Conservation (phyloP, 2,329 filamentous ascomycete species). For the Trichophyton schoenleinii region DNA sequence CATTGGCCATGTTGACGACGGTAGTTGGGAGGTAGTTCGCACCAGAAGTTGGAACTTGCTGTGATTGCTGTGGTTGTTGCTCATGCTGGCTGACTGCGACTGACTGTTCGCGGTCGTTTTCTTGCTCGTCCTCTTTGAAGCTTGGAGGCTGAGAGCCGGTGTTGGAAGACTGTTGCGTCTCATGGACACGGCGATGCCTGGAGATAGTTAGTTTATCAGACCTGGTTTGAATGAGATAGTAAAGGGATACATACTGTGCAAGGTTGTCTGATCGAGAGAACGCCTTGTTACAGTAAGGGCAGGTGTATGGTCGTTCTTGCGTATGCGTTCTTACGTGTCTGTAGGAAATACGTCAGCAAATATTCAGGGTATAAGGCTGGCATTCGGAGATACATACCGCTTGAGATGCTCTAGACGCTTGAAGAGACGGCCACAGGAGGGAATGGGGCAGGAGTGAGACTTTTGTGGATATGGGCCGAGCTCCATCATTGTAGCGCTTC, state of each 20-base stretch:
- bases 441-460: slow-evolving; percentile 98
- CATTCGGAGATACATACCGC: slow-evolving; percentile 53
- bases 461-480: slow-evolving; percentile 93
- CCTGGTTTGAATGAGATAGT: not conserved
- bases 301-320: slow-evolving; percentile 96
- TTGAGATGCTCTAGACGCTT: slow-evolving; percentile 99
- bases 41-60: slow-evolving; percentile 1
- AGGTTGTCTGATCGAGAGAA: slow-evolving; percentile 98
- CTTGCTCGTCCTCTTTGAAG: slow-evolving; percentile 63
- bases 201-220: slow-evolving; percentile 1
- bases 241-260: slow-evolving; percentile 61
- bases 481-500: slow-evolving; percentile 93
- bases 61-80: slow-evolving; percentile 5
- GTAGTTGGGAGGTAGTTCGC: slow-evolving; percentile 18
- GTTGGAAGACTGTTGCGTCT: slow-evolving; percentile 52
- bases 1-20: slow-evolving; percentile 24
- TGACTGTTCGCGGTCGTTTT: slow-evolving; percentile 61
- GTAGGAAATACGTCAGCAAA: slow-evolving; percentile 21
- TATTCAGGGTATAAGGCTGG: slow-evolving; percentile 21
- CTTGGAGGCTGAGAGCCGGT: slow-evolving; percentile 19
- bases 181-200: slow-evolving; percentile 68
- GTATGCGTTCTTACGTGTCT: slow-evolving; percentile 99
- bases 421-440: slow-evolving; percentile 90
- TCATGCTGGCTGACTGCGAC: not conserved
- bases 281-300: slow-evolving; percentile 94